A percentile compares a stretch with the other conserved stretches of the same genome.
phyloP scores from a whole-genome alignment of 2,329 filamentous ascomycete species.

The Nemania serpens region DNA sequence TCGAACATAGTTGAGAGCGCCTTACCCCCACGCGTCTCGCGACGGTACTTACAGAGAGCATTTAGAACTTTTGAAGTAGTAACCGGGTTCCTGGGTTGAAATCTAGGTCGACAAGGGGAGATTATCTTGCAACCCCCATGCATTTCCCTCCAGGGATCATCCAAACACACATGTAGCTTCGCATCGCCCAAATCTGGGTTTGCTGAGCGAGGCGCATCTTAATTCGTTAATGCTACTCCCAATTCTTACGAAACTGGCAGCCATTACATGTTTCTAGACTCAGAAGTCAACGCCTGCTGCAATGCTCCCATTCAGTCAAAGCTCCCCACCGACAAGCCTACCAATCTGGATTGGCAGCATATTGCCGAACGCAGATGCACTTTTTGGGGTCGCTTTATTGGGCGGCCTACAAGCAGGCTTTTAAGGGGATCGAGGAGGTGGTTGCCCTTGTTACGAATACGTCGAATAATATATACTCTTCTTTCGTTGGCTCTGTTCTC shows the following conservation, averaged over 20 bases:
- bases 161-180: conserved; percentile 13
- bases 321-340: too few relatives aligned
- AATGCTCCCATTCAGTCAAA: conserved; percentile 3
- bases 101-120: conserved; percentile 15
- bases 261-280: conserved; percentile 4
- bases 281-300: not conserved
- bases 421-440: not conserved
- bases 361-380: conserved; percentile 9
- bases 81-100: conserved; percentile 28
- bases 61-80: not conserved
- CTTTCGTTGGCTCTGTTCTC: conserved; percentile 7
- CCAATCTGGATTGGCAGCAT: conserved; percentile 4
- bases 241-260: conserved; percentile 6
- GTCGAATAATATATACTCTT: conserved; percentile 5
- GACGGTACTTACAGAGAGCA: not conserved
- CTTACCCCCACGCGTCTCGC: conserved; percentile 23
- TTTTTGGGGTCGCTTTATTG: conserved; percentile 8
- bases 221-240: conserved; percentile 11
- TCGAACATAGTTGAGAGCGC: conserved; percentile 23
- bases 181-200: conserved; percentile 14
- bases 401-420: conserved; percentile 17
- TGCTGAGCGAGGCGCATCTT: conserved; percentile 15
- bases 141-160: conserved; percentile 22
- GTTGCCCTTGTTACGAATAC: conserved; percentile 22
- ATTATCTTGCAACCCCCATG: conserved; percentile 2